These are phyloP conservation scores for Cordyceps fumosorosea DNA, from an alignment of 2,329 filamentous ascomycete genomes.

Conservation along the genomic window DNA sequence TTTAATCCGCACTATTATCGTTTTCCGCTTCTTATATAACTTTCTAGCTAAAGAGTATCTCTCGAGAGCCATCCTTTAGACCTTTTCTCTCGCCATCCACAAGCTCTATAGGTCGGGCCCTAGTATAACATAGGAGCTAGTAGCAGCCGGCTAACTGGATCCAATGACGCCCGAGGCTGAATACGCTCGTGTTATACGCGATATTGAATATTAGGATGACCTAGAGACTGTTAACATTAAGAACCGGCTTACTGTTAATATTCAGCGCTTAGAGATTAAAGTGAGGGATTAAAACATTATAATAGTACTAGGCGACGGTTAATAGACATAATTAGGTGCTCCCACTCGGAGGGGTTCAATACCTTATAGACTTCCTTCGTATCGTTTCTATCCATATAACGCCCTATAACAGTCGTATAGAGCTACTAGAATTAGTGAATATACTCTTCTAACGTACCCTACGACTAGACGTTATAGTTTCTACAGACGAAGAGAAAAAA, in stretches of 20 bases:
- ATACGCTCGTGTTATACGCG: conserved; percentile 21
- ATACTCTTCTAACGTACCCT: conserved; percentile 13
- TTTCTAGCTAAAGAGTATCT: conserved; percentile 23
- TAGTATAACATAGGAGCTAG: conserved; percentile 22
- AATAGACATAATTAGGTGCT: conserved; percentile 4
- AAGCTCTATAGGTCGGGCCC: conserved; percentile 23
- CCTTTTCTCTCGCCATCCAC: conserved; percentile 22
- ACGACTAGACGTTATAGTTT: not conserved
- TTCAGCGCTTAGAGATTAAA: conserved; percentile 21
- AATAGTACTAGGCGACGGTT: conserved; percentile 19
- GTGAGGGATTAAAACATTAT: conserved; percentile 17
- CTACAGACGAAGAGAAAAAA: not conserved
- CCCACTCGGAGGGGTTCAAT: not conserved
- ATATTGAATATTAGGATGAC: conserved; percentile 25
- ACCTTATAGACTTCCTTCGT: conserved; percentile 23
- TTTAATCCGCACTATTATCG: not conserved
- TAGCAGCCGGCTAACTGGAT: conserved; percentile 22
- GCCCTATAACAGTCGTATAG: conserved; percentile 19
- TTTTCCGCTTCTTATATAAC: conserved; percentile 12
- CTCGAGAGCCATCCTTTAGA: conserved; percentile 20
- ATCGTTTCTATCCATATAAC: conserved; percentile 21
- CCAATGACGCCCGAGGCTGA: conserved; percentile 19
- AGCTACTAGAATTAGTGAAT: conserved; percentile 22
- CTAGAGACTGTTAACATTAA: conserved; percentile 18
- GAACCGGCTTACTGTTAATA: conserved; percentile 20